Conservation (phyloP, 202 grass and related monocot genomes). For the Carex arenaria region DNA sequence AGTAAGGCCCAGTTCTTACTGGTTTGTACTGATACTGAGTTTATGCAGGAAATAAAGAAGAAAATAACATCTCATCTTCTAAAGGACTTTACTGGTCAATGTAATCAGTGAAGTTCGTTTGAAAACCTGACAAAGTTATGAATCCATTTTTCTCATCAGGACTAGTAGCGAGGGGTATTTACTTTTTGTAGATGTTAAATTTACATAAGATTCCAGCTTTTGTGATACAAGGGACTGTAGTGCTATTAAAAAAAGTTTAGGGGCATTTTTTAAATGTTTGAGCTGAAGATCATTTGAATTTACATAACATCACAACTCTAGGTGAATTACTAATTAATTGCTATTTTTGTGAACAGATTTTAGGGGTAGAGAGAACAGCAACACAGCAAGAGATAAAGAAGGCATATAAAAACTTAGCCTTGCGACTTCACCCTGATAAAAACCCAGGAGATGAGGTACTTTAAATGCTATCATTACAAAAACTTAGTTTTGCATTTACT, state of each 20-base stretch:
- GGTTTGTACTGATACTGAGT: background rate
- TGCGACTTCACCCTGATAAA: constrained; percentile 97
- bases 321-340: background rate
- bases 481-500: background rate
- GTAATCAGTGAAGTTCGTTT: too few species aligned
- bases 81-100: too few species aligned
- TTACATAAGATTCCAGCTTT: background rate
- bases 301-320: background rate
- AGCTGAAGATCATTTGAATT: background rate
- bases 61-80: background rate
- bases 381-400: constrained; percentile 95
- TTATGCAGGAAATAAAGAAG: background rate
- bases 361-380: constrained; percentile 72
- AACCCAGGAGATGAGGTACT: constrained; percentile 92
- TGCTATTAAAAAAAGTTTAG: background rate
- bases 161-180: background rate
- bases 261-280: background rate
- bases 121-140: background rate
- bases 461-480: background rate
- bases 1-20: background rate
- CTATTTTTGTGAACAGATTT: constrained; percentile 49
- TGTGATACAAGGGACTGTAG: background rate
- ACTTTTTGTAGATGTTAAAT: background rate
- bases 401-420: constrained; percentile 83
- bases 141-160: background rate